Evolutionary conservation across 768 basidiomycete species (phyloP).

Genomic region (Phallus indusiatus): DNA sequence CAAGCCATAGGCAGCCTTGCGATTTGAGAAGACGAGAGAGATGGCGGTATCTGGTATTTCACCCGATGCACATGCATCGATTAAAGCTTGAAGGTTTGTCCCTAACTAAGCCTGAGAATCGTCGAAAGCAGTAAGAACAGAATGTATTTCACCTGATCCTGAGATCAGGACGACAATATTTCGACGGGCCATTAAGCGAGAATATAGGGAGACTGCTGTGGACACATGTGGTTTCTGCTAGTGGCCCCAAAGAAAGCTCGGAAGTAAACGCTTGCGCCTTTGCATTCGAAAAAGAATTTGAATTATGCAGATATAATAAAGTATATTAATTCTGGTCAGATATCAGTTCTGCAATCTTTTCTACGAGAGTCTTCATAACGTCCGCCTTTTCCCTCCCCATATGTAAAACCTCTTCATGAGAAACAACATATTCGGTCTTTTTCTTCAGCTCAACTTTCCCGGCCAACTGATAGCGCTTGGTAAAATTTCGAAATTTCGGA

Average conservation of each 20-base stretch:
- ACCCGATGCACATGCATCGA: slow-evolving; percentile 76
- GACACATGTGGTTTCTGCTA: not conserved
- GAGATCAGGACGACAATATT: slow-evolving; percentile 53
- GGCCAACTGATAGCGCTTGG: slow-evolving; percentile 37
- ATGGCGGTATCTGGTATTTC: slow-evolving; percentile 64
- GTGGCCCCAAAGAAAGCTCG: too few relatives aligned
- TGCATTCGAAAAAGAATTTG: too few relatives aligned
- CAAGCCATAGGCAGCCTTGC: slow-evolving; percentile 85
- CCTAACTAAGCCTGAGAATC: slow-evolving; percentile 37
- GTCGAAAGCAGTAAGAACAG: not conserved
- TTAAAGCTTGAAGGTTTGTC: slow-evolving; percentile 91
- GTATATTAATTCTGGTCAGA: not conserved
- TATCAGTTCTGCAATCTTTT: slow-evolving; percentile 38
- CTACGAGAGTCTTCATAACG: slow-evolving; percentile 62
- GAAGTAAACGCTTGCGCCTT: too few relatives aligned
- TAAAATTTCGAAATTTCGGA: not conserved
- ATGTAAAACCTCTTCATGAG: slow-evolving; percentile 71
- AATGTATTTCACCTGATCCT: slow-evolving; percentile 40
- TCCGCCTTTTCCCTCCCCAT: slow-evolving; percentile 60
- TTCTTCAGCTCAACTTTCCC: slow-evolving; percentile 42
- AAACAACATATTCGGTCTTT: slow-evolving; percentile 40
- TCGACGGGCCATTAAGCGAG: not conserved
- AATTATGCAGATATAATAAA: too few relatives aligned
- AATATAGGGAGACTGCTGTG: not conserved
- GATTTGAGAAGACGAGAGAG: slow-evolving; percentile 80